Conservation (phyloP, 2,329 filamentous ascomycete genomes). For the Sarocladium kiliense region DNA sequence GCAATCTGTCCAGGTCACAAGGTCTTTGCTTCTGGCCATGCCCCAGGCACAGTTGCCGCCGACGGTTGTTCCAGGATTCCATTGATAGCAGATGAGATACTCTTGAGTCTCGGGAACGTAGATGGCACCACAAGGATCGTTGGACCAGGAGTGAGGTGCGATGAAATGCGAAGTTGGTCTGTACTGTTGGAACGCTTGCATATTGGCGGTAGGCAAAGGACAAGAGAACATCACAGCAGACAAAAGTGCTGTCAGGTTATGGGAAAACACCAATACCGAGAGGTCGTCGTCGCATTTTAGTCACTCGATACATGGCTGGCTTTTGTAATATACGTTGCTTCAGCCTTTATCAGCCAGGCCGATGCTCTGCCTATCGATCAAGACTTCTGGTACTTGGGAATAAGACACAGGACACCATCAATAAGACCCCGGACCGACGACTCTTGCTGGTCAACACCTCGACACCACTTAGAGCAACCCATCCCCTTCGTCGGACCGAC, state of each 20-base stretch:
- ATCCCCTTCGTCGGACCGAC: not conserved
- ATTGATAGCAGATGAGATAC: conserved; percentile 37
- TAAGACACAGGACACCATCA: not conserved
- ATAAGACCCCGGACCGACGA: not conserved
- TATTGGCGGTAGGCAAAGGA: not conserved
- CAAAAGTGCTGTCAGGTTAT: not conserved
- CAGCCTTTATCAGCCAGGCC: not conserved
- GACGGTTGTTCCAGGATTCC: conserved; percentile 18
- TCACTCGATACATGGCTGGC: not conserved
- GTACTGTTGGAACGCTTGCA: conserved; percentile 11
- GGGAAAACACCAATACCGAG: not conserved
- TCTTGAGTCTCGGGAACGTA: conserved; percentile 33
- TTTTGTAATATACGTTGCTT: not conserved
- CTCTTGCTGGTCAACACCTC: not conserved
- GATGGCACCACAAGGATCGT: conserved; percentile 37
- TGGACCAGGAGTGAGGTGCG: conserved; percentile 31
- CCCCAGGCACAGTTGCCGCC: conserved; percentile 22
- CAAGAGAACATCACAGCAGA: not conserved
- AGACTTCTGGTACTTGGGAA: no score
- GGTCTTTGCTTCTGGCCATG: conserved; percentile 31
- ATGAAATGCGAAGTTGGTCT: conserved; percentile 26
- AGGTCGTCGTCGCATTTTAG: no score
- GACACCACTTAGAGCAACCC: not conserved
- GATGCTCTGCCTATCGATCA: not conserved
- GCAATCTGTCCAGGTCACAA: conserved; percentile 28